These are phyloP conservation scores for Rhododendron vialii DNA, from an alignment of 148 eudicot species.

Conservation along the genomic window DNA sequence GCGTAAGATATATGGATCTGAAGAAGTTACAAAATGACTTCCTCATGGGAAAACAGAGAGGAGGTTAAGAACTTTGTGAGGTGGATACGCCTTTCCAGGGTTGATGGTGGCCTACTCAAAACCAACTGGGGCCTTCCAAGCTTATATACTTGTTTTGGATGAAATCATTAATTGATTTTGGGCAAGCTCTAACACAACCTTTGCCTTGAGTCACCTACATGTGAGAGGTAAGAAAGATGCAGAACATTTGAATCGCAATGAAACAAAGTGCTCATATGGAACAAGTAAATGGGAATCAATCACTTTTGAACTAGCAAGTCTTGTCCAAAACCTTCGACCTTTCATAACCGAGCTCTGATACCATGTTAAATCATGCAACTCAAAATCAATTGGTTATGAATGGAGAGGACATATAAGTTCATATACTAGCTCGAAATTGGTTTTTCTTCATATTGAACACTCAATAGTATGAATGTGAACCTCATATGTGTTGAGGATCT, in stretches of 20 bases:
- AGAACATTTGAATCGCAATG: background rate
- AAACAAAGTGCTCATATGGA: background rate
- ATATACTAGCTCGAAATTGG: background rate
- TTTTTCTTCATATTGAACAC: background rate
- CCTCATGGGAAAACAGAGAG: background rate
- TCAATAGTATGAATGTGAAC: background rate
- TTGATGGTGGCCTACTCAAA: background rate
- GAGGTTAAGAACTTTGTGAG: background rate
- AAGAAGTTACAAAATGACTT: background rate
- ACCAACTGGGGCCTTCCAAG: background rate
- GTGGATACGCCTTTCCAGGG: background rate
- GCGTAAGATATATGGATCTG: background rate
- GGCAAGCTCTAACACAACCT: background rate
- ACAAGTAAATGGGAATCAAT: background rate
- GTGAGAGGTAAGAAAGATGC: background rate
- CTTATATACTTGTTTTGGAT: background rate
- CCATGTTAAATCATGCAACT: background rate
- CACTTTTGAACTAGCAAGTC: background rate
- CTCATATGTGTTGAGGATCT: background rate
- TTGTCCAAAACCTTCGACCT: background rate
- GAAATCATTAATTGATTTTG: background rate
- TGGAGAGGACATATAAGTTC: background rate
- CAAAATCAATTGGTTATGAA: background rate
- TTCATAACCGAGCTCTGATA: background rate
- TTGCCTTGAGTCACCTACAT: background rate